A percentile compares a stretch with the other conserved stretches of the same genome.
Conservation (phyloP, 148 eudicot species). For the Rhododendron kiyosumense region DNA sequence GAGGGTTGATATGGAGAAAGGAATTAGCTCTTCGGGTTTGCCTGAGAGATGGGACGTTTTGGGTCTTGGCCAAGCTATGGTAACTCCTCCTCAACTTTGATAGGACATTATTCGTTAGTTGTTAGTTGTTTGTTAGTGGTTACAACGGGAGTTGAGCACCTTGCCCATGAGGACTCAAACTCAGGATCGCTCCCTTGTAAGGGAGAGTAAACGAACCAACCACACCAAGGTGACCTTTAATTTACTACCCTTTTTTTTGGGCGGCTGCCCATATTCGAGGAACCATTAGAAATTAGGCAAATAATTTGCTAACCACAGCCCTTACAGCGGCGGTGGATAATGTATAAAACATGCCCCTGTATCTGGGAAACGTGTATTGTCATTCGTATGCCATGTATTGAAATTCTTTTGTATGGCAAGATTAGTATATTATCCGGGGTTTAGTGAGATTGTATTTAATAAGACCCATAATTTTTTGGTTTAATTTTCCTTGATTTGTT, state of each 20-base stretch:
- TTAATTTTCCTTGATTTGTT: not conserved
- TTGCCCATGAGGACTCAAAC: not conserved
- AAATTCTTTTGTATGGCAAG: not conserved
- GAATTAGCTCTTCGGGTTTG: constrained; percentile 8
- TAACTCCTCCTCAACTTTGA: constrained; percentile 13
- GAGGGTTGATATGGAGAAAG: constrained; percentile 4
- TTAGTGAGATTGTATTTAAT: no score
- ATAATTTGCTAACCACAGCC: no score
- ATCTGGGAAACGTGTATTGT: not conserved
- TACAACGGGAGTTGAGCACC: no score
- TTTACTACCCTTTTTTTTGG: not conserved
- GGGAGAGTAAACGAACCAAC: not conserved
- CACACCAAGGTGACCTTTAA: not conserved
- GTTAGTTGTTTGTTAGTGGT: no score
- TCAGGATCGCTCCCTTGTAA: not conserved
- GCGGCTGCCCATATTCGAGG: not conserved
- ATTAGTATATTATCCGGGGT: not conserved
- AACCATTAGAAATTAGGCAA: not conserved
- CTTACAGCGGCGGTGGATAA: not conserved
- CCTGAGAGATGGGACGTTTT: constrained; percentile 83
- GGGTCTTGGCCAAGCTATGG: constrained; percentile 99
- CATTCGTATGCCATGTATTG: no score
- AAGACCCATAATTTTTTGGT: not conserved
- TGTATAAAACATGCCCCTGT: not conserved
- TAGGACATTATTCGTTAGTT: no score